Evolutionary conservation across 2,329 filamentous ascomycete species (phyloP).

Genomic region (Tolypocladium paradoxum): DNA sequence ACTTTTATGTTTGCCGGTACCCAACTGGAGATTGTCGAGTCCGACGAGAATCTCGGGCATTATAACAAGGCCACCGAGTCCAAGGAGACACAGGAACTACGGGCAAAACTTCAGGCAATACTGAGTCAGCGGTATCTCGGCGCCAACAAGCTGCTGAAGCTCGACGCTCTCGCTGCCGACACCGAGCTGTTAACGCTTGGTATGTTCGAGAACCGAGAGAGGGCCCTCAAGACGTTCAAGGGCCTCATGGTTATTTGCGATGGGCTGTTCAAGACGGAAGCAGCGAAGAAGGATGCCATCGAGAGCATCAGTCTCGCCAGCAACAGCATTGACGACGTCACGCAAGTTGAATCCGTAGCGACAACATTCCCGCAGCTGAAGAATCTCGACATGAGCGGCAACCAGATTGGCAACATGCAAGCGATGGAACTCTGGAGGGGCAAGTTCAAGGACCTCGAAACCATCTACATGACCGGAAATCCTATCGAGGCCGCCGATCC

Average conservation of each 20-base stretch:
- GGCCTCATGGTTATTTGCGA: conserved; percentile 84
- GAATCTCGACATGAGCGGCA: conserved; percentile 81
- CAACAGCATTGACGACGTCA: conserved; percentile 67
- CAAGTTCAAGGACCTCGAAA: conserved; percentile 69
- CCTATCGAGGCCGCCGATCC: conserved; percentile 54
- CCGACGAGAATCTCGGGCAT: conserved; percentile 26
- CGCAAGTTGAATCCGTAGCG: conserved; percentile 62
- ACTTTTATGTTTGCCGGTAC: conserved; percentile 58
- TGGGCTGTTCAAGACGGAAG: conserved; percentile 57
- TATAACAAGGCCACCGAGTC: conserved; percentile 33
- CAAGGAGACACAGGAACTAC: conserved; percentile 47
- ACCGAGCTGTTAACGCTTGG: conserved; percentile 60
- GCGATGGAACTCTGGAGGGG: conserved; percentile 66
- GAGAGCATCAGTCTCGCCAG: conserved; percentile 70
- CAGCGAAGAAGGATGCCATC: conserved; percentile 68
- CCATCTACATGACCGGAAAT: conserved; percentile 68
- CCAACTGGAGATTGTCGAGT: conserved; percentile 43
- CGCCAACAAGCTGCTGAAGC: conserved; percentile 64
- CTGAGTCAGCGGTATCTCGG: conserved; percentile 65
- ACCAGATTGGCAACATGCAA: conserved; percentile 60
- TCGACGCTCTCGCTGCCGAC: conserved; percentile 69
- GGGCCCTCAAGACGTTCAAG: conserved; percentile 79
- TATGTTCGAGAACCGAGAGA: conserved; percentile 61
- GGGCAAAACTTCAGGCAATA: conserved; percentile 58
- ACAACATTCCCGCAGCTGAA: conserved; percentile 75